A percentile compares a stretch with the other conserved stretches of the same genome.
phyloP scores from a whole-genome alignment of 352 stramenopile species.

The Pythium chondricola region DNA sequence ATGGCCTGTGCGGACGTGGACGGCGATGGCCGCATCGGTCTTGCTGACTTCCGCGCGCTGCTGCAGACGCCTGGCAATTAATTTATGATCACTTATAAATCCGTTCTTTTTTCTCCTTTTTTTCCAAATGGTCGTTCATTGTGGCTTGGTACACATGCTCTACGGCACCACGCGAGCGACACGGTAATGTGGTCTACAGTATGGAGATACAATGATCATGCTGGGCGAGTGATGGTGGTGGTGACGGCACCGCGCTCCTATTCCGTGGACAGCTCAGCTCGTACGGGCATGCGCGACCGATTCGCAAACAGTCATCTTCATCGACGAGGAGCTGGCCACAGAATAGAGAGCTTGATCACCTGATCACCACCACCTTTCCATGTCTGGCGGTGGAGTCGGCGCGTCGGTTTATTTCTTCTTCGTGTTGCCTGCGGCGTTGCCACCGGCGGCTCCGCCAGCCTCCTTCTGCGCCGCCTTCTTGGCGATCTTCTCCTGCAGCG shows the following conservation, averaged over 20 bases:
- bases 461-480: slow-evolving; percentile 62
- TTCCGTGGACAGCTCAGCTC: neutral
- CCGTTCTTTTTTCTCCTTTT: neutral
- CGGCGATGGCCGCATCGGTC: slow-evolving; percentile 67
- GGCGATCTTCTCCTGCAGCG: slow-evolving; percentile 77
- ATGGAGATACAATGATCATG: too few relatives aligned
- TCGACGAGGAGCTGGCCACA: too few relatives aligned
- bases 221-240: too few relatives aligned
- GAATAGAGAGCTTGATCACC: too few relatives aligned
- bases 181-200: too few relatives aligned
- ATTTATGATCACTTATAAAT: neutral
- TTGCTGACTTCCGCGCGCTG: slow-evolving; percentile 79
- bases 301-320: slow-evolving; percentile 15
- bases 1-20: slow-evolving; percentile 84
- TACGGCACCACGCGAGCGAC: too few relatives aligned
- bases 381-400: neutral
- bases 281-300: slow-evolving; percentile 14
- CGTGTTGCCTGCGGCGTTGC: slow-evolving; percentile 5
- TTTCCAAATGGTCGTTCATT: neutral
- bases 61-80: slow-evolving; percentile 26
- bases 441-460: slow-evolving; percentile 25
- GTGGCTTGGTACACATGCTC: slow-evolving; percentile 10
- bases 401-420: slow-evolving; percentile 15
- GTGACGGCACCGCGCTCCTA: too few relatives aligned
- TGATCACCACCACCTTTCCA: too few relatives aligned